Base-by-base conservation (phyloP, 331 rosid genomes). In the Phaseolus coccineus region DNA sequence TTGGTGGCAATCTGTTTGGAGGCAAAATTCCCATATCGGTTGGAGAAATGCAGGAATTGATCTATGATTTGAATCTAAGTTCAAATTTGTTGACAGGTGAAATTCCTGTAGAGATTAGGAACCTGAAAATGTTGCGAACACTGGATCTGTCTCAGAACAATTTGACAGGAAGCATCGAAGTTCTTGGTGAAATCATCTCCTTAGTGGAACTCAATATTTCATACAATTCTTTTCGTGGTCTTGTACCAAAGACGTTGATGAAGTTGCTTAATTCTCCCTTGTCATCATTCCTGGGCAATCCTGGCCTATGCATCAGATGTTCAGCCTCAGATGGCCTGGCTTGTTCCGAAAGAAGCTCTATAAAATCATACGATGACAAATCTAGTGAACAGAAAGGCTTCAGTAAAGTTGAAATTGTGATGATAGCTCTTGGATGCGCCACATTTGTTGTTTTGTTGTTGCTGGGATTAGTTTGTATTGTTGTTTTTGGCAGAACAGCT, bases 1-100 rank as follows among this genome's bases (percentile, higher is more conserved):
- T 95, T 71, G 97, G 97, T 47, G 97, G 97, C 48, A 95, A 95
- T 82, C 53, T 53, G 71, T 82, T 95, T 13, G 93, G 87, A 53
- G 97, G 97, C 22, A 83, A 75, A 75, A 90, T 95, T 82, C 94
- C 97, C 22, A 25, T 84, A 27, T 84, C 90, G 0, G 14, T 95
- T 71, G 99, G 96, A 83, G 77, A 83, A 61, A 50, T 93, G 90
- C 77, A 74, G 77, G 81, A 76, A 74, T 80, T 92, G 74, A 69
- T 72, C 0, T 83, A 85, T 15, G 86, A 79, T n/a, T 75, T 95
- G 85, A 95, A 95, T 87, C 91, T 95, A 39, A 92, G 97, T 86
- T 87, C 83, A 64, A 93, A 91, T 78, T 84, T 84, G 39, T 80
- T 95, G 86, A 87, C 71, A 6, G 98, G 96, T 28, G 72, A 64